A percentile compares a stretch with the other conserved stretches of the same genome.
Evolutionary conservation across 331 rosid species (phyloP).

Genomic region (Acacia concinna): DNA sequence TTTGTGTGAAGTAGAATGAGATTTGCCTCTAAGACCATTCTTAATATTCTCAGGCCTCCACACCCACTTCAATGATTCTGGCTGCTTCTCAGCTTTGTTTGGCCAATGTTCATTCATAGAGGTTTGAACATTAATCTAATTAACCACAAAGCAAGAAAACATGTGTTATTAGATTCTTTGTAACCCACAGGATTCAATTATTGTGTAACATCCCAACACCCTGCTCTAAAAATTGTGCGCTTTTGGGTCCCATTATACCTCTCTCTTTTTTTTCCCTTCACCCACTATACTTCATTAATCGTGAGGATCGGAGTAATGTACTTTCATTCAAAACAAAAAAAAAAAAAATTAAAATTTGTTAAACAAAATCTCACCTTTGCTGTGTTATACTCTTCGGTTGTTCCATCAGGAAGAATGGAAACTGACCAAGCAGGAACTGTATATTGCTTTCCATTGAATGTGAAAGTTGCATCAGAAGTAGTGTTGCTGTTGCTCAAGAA

Average conservation of each 20-base stretch:
- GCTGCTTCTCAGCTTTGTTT: slow-evolving; percentile 50
- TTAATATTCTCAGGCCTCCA: slow-evolving; percentile 56
- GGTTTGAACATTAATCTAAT: slow-evolving; percentile 55
- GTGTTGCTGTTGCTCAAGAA: slow-evolving; percentile 43
- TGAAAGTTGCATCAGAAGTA: slow-evolving; percentile 37
- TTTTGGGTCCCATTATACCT: too few relatives aligned
- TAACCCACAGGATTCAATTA: background rate
- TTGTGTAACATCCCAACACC: too few relatives aligned
- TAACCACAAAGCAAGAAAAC: background rate
- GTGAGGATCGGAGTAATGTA: too few relatives aligned
- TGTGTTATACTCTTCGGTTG: slow-evolving; percentile 43
- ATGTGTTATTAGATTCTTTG: background rate
- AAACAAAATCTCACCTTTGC: slow-evolving; percentile 37
- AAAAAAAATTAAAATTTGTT: background rate
- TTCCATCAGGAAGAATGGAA: slow-evolving; percentile 49
- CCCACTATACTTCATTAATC: too few relatives aligned
- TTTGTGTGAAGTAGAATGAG: background rate
- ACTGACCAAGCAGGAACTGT: slow-evolving; percentile 64
- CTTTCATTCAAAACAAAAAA: too few relatives aligned
- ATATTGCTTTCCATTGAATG: slow-evolving; percentile 32
- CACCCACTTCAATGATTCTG: slow-evolving; percentile 38
- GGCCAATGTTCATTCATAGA: slow-evolving; percentile 40
- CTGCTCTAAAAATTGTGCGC: too few relatives aligned
- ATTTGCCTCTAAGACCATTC: slow-evolving; percentile 8
- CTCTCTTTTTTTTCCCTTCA: too few relatives aligned